Percentiles rank a stretch among this genome's conserved stretches.
Evolutionary conservation across 1,284 basidiomycete species (phyloP).

Genomic region (Boletus mariae): DNA sequence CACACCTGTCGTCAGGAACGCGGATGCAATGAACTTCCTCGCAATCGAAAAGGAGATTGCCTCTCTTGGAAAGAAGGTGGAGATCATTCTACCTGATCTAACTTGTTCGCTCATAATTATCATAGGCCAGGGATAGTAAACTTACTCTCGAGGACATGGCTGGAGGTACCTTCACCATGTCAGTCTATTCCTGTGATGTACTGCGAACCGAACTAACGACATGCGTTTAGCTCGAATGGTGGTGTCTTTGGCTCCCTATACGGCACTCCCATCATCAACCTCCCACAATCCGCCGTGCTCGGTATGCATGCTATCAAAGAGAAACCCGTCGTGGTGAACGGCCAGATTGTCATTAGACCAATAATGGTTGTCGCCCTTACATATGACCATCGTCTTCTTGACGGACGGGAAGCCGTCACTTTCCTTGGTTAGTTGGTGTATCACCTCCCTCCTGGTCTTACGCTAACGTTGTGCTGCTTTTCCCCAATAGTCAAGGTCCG

Average conservation of each 20-base stretch:
- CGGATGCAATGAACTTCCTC: conserved; percentile 82
- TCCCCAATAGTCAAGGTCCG: conserved; percentile 57
- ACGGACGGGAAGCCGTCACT: conserved; percentile 94
- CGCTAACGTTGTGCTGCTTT: conserved; percentile 7
- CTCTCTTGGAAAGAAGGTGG: conserved; percentile 84
- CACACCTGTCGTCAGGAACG: conserved; percentile 93
- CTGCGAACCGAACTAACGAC: conserved; percentile 1
- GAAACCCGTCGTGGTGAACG: conserved; percentile 87
- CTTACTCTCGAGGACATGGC: conserved; percentile 96
- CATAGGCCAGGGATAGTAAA: conserved; percentile 88
- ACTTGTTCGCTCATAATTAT: conserved; percentile 5
- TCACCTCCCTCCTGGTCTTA: neutral
- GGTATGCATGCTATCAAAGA: conserved; percentile 98
- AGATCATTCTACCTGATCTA: conserved; percentile 5
- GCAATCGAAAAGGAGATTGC: conserved; percentile 94
- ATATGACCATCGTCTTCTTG: conserved; percentile 94
- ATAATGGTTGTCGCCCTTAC: conserved; percentile 96
- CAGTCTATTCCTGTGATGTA: conserved; percentile 27
- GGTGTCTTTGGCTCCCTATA: conserved; percentile 97
- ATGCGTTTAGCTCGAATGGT: conserved; percentile 81
- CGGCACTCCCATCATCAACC: conserved; percentile 97
- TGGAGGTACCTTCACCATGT: conserved; percentile 98
- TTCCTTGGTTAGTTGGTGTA: conserved; percentile 78
- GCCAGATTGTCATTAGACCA: conserved; percentile 92
- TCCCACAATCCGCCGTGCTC: conserved; percentile 92